phyloP scores from a whole-genome alignment of 768 basidiomycete species.

The Leccinellum rugosiceps region DNA sequence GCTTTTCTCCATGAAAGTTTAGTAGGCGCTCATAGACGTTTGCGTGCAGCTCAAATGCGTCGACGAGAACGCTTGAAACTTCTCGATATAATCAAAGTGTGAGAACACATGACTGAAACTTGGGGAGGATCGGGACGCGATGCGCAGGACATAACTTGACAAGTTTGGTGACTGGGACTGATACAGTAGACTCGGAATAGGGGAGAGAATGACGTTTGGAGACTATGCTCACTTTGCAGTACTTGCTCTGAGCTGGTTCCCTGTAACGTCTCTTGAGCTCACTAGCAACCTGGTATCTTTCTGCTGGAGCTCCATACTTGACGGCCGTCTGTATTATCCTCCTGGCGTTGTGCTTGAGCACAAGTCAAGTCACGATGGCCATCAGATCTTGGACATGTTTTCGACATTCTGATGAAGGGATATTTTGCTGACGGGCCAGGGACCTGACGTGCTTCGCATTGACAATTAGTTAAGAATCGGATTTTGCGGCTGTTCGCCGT shows the following conservation, averaged over 20 bases:
- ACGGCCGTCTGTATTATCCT: conserved; percentile 79
- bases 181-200: neutral
- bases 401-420: conserved; percentile 67
- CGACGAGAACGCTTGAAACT: conserved; percentile 78
- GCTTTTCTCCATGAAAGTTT: conserved; percentile 90
- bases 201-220: neutral
- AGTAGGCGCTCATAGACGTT: conserved; percentile 83
- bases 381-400: conserved; percentile 74
- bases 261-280: conserved; percentile 82
- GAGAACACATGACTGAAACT: conserved; percentile 75
- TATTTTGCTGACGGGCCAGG: conserved; percentile 66
- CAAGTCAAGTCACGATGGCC: conserved; percentile 73
- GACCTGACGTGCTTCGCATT: conserved; percentile 80
- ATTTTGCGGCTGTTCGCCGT: conserved; percentile 74
- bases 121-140: conserved; percentile 69
- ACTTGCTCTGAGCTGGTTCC: conserved; percentile 80
- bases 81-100: conserved; percentile 81
- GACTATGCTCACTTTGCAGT: conserved; percentile 66
- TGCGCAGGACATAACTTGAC: conserved; percentile 72
- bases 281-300: conserved; percentile 75
- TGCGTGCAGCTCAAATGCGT: conserved; percentile 83
- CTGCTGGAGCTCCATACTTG: conserved; percentile 70
- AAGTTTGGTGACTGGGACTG: conserved; percentile 78
- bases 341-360: conserved; percentile 89
- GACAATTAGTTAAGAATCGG: conserved; percentile 63